phyloP scores from a whole-genome alignment of 1,284 basidiomycete genomes.

The Ganoderma sinense region DNA sequence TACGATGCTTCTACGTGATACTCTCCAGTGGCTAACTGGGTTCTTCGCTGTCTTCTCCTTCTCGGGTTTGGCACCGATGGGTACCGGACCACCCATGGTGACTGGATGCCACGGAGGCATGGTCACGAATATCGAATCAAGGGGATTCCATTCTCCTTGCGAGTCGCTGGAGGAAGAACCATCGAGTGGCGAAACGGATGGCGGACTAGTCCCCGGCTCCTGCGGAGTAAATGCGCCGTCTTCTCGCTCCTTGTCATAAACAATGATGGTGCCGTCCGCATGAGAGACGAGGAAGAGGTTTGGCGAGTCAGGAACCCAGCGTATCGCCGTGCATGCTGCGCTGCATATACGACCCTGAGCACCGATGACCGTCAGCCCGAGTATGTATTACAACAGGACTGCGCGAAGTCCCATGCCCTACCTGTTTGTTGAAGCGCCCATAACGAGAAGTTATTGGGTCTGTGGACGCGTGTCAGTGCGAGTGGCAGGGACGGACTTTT shows the following conservation, averaged over 20 bases:
- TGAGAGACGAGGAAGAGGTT: constrained; percentile 93
- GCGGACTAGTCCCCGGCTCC: constrained; percentile 50
- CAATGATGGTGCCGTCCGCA: constrained; percentile 87
- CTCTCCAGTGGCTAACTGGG: constrained; percentile 86
- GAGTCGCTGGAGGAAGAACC: constrained; percentile 22
- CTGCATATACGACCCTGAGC: constrained; percentile 80
- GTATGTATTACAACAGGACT: constrained; percentile 5
- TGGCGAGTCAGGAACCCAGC: constrained; percentile 89
- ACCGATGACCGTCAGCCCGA: constrained; percentile 17
- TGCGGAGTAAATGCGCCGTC: constrained; percentile 78
- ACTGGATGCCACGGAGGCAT: constrained; percentile 84
- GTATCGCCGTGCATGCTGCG: constrained; percentile 83
- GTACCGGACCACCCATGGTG: constrained; percentile 42
- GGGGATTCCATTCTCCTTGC: constrained; percentile 72
- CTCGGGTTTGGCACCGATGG: constrained; percentile 52
- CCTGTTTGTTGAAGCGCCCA: constrained; percentile 91
- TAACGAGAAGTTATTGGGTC: constrained; percentile 89
- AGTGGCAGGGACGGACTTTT: constrained; percentile 5
- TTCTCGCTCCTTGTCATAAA: constrained; percentile 91
- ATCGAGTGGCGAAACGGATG: constrained; percentile 25
- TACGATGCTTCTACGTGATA: constrained; percentile 74
- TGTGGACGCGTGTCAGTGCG: constrained; percentile 36
- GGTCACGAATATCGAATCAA: constrained; percentile 80
- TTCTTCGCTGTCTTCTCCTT: constrained; percentile 81
- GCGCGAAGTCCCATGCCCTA: constrained; percentile 42